Base-by-base conservation (phyloP, 495 filamentous ascomycete species). In the Daldinia loculata region DNA sequence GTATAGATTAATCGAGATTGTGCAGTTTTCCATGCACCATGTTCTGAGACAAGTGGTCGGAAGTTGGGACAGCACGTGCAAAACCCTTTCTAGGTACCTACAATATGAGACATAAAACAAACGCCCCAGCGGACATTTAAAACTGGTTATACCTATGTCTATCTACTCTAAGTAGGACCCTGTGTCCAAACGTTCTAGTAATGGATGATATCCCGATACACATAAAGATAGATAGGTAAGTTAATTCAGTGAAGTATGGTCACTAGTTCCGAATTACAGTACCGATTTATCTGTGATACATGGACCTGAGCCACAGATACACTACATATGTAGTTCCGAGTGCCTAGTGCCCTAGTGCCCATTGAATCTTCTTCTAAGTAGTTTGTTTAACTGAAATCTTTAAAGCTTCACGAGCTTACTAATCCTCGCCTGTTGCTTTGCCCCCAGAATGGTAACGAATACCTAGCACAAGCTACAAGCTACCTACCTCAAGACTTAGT, bases 1-100 rank as follows among this genome's bases (percentile, higher is more conserved):
- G 50, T 26, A 61, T 72, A 51, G 32, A 72, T 72, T 68, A 72
- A 67, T 67, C 59, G 48, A 67, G 58, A 66, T 58, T 57, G 43
- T 45, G 57, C 15, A 53, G 57, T 36, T 53, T 51, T 53, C 48
- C 52, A 59, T 30, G n/a, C n/a, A 53, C 58, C 15, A 52, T 30
- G 6, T 45, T 50, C 52, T 43, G 56, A 71, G 64, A 68, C 64
- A 72, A 19, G 11, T 22, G 15, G 48, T 38, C 45, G 34, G 32
- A 58, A 30, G 48, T 32, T 63, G 58, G 69, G 43, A 57, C 56
- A 72, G 17, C 64, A 61, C 56, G 70, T 65, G 64, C 15, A 61
- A 64, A 51, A 43, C 17, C n/a, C 14, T 51, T 30, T 29, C 50
- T 30, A 17, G 26, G 14, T 52, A 12, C 22, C 32, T 45, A 30